Conservation (phyloP, 2,329 filamentous ascomycete species). For the Curvularia sp. region DNA sequence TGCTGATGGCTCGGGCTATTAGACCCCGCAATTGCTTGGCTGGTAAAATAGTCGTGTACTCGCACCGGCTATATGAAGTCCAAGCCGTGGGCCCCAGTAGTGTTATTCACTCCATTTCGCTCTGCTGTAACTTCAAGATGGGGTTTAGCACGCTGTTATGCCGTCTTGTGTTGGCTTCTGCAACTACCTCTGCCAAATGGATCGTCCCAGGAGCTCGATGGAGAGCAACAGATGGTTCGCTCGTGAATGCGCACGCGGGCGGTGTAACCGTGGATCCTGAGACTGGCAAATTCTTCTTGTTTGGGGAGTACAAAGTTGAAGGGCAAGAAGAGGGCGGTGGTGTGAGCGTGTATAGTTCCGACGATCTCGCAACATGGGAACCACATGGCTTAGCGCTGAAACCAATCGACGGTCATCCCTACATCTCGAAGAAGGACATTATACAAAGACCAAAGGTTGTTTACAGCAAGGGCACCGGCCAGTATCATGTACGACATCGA, state of each 20-base stretch:
- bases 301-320: conserved; percentile 68
- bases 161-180: conserved; percentile 34
- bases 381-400: conserved; percentile 64
- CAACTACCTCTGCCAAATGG: conserved; percentile 56
- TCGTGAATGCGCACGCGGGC: conserved; percentile 69
- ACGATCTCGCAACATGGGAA: conserved; percentile 67
- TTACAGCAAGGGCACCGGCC: conserved; percentile 61
- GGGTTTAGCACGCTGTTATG: conserved; percentile 29
- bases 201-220: conserved; percentile 69
- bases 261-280: conserved; percentile 62
- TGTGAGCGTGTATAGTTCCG: conserved; percentile 64
- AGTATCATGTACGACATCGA: conserved; percentile 61
- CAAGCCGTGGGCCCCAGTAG: conserved; percentile 9
- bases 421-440: conserved; percentile 63
- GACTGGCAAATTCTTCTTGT: conserved; percentile 65
- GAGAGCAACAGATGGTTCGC: conserved; percentile 66
- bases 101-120: conserved; percentile 5
- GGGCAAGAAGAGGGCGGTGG: conserved; percentile 67
- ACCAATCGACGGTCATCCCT: conserved; percentile 62
- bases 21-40: conserved; percentile 38
- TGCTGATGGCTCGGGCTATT: conserved; percentile 37
- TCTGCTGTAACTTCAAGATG: conserved; percentile 18
- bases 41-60: conserved; percentile 16
- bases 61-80: conserved; percentile 31
- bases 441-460: conserved; percentile 70